Conservation (phyloP, 2,329 filamentous ascomycete species). For the Xylariaceae sp. region DNA sequence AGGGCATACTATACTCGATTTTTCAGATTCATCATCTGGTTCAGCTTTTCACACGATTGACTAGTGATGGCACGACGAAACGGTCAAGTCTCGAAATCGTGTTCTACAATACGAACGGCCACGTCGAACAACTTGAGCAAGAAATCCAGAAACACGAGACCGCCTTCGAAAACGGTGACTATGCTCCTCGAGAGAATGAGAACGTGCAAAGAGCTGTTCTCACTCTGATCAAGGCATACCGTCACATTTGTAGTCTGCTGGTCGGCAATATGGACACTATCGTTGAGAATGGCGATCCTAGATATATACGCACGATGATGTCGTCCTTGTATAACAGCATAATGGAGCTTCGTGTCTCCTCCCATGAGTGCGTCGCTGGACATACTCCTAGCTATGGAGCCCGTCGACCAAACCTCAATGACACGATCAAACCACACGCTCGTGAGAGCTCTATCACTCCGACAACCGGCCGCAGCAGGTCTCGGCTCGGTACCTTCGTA, state of each 20-base stretch:
- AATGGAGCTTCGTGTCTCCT: slow-evolving; percentile 60
- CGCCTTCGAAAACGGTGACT: slow-evolving; percentile 46
- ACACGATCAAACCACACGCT: slow-evolving; percentile 48
- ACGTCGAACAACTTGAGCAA: slow-evolving; percentile 62
- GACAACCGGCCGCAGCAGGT: slow-evolving; percentile 45
- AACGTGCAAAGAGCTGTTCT: slow-evolving; percentile 61
- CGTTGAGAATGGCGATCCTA: slow-evolving; percentile 61
- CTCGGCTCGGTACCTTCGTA: slow-evolving; percentile 35
- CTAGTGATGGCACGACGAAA: slow-evolving; percentile 57
- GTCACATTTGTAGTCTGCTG: slow-evolving; percentile 59
- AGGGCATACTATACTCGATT: slow-evolving; percentile 63
- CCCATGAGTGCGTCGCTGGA: slow-evolving; percentile 25
- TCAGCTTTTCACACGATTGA: slow-evolving; percentile 60
- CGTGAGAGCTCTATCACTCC: slow-evolving; percentile 53
- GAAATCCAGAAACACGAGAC: slow-evolving; percentile 60
- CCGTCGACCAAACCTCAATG: slow-evolving; percentile 33
- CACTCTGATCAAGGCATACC: slow-evolving; percentile 61
- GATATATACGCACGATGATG: slow-evolving; percentile 62
- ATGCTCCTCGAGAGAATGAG: slow-evolving; percentile 53
- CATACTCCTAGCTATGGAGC: slow-evolving; percentile 19
- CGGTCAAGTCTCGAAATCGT: slow-evolving; percentile 63
- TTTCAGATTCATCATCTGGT: slow-evolving; percentile 67
- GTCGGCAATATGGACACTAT: slow-evolving; percentile 60
- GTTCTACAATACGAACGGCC: slow-evolving; percentile 64
- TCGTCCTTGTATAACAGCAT: slow-evolving; percentile 64